Base-by-base conservation (phyloP, 257 asterid species). In the Nicotiana benthamiana region DNA sequence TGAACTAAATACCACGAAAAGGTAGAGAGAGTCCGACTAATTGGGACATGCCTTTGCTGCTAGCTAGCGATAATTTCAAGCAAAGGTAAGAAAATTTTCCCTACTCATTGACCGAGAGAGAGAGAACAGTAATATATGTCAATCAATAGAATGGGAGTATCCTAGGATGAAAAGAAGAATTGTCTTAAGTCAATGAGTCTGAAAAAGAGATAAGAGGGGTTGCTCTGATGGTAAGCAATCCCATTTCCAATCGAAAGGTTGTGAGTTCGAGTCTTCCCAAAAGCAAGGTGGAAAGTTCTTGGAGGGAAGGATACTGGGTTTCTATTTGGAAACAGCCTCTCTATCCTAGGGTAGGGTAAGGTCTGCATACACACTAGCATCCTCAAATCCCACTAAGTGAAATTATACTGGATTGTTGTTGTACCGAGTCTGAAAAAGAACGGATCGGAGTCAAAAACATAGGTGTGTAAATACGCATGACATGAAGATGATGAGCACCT, bases 391-490 rank as follows among this genome's bases (percentile, higher is more conserved):
- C n/a, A n/a, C n/a, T n/a, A n/a, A n/a, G n/a, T n/a, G n/a, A n/a
- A n/a, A n/a, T n/a, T n/a, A n/a, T n/a, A n/a, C n/a, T n/a, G n/a
- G n/a, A n/a, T n/a, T n/a, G n/a, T n/a, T n/a, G n/a, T n/a, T n/a
- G n/a, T n/a, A n/a, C n/a, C n/a, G n/a, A n/a, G n/a, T n/a, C n/a
- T n/a, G n/a, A n/a, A n/a, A n/a, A n/a, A n/a, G n/a, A n/a, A n/a
- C n/a, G n/a, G n/a, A n/a, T n/a, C n/a, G 36, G 67, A 62, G n/a
- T 62, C 40, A 62, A 61, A 27, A 27, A 11, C 40, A 30, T 30
- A 65, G 30, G 56, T 24, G 11, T 40, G 48, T 40, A 34, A 34
- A 28, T 43, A 66, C 80, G 84, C 87, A 84, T 83, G 86, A 75
- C 60, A 82, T 61, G 77, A 22, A n/a, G 27, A 80, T 27, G 67